Base-by-base conservation (phyloP, 2,329 filamentous ascomycete species). In the Cadophora luteo-olivacea region DNA sequence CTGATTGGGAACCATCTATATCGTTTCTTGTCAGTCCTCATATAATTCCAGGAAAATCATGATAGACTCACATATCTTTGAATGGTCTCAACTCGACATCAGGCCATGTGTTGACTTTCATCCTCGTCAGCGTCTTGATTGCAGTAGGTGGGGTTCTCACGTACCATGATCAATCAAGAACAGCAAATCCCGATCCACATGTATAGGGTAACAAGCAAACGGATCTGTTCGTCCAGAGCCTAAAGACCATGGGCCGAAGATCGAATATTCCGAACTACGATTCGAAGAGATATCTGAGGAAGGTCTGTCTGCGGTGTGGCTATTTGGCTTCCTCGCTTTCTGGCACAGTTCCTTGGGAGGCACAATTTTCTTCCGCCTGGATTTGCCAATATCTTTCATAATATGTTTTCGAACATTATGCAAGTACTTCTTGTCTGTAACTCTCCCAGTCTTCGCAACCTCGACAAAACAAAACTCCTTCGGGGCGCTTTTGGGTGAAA, bases 351-450 rank as follows among this genome's bases (percentile, higher is more conserved):
- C 22, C 4, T 60, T 9, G 3, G 1, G 22, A 41, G 8, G 12
- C 6, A 11, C 7, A 45, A 25, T 41, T 24, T 48, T 22, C 22
- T 36, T 55, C 7, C 58, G 48, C 11, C 58, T 55, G 19, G 57
- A 55, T 29, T 16, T 33, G 16, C 58, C 58, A 0, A 62, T 67
- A 45, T 63, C 49, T 41, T 57, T 52, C 58, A 67, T 67, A 9
- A 67, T 52, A 49, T 67, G 65, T 33, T 67, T 67, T 52, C 38
- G 58, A 38, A 67, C 60, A 49, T 58, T 32, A 36, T 48, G 54
- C 6, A 41, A 16, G 9, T 52, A 25, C 12, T 36, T 36, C 33
- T 52, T 61, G 32, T 61, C 45, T 12, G 45, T 49, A 2, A 66
- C 55, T 22, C 51, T 41, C 11, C 64, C 64, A 4, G 41, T 61